Evolutionary conservation across 1,139 yeast genomes (phyloP), one percentile per base, ranked within the genome.

Genomic region (Taphrina deformans): DNA sequence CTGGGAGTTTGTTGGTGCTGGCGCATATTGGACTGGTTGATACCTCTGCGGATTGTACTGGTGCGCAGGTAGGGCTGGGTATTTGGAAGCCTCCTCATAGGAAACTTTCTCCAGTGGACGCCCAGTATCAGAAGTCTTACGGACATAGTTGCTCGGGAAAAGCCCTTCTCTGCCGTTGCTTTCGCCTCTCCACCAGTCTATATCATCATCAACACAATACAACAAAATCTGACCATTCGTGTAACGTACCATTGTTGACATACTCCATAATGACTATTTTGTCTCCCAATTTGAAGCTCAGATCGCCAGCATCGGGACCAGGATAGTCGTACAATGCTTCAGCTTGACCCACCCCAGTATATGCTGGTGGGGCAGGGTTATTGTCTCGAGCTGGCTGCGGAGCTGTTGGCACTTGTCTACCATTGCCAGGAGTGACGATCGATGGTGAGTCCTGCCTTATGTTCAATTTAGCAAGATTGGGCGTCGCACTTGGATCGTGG

Each of bases 221-320:
- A n/a, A n/a, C n/a, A n/a, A n/a, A n/a, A n/a, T n/a, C n/a, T n/a
- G n/a, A n/a, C n/a, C n/a, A n/a, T n/a, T n/a, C n/a, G n/a, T n/a
- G n/a, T n/a, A n/a, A 10, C 87, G 90, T 95, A 91, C 98, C 99
- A 92, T 74, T 91, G 95, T 95, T 89, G 67, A 88, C 80, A 73
- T 85, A 89, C 73, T 91, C 96, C 4, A 83, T 69, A 6, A 93
- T 83, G 45, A 83, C 83, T 64, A 93, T 75, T 72, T 82, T 84
- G 69, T 87, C 93, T 59, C 95, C 97, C 59, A 79, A 81, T 56
- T 71, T 73, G 55, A 93, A 79, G 5, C 75, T 76, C 72, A 93
- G 78, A 75, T 93, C 99, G 48, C 86, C 93, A 0, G 83, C 79
- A 73, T 89, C 90, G 70, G 85, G 88, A 0, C 87, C 82, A 6